Conservation (phyloP, 371 early-diverging fungal genomes). For the Modicella reniformis region DNA sequence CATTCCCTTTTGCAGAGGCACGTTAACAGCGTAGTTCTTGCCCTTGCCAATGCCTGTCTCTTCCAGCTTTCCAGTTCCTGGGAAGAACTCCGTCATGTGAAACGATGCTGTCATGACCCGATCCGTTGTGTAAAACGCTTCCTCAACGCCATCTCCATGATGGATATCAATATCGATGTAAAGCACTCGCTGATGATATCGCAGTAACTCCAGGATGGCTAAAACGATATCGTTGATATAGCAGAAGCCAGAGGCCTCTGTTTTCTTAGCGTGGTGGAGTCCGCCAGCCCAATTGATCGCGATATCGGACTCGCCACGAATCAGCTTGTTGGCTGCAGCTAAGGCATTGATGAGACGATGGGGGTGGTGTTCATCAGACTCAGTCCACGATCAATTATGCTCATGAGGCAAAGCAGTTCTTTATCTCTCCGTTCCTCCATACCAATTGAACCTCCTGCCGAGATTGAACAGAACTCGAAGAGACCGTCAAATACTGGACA, state of each 20-base stretch:
- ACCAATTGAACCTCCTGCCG: slow-evolving; percentile 95
- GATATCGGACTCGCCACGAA: slow-evolving; percentile 90
- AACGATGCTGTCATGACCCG: slow-evolving; percentile 99
- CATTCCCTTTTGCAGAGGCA: slow-evolving; percentile 97
- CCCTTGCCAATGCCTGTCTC: slow-evolving; percentile 92
- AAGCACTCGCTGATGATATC: slow-evolving; percentile 93
- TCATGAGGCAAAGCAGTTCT: background rate
- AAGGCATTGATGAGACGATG: background rate
- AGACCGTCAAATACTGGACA: slow-evolving; percentile 98
- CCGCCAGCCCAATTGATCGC: slow-evolving; percentile 99
- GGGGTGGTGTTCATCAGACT: background rate
- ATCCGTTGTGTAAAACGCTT: slow-evolving; percentile 99
- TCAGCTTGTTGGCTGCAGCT: slow-evolving; percentile 93
- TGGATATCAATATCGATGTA: slow-evolving; percentile 99
- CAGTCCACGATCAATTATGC: background rate
- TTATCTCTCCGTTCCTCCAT: slow-evolving; percentile 20
- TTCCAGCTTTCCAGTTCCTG: slow-evolving; percentile 93
- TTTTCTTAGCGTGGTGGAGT: slow-evolving; percentile 97
- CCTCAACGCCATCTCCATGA: slow-evolving; percentile 99
- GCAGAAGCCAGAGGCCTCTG: slow-evolving; percentile 98
- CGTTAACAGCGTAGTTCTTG: slow-evolving; percentile 94
- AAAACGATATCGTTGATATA: slow-evolving; percentile 99
- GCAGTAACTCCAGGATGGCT: slow-evolving; percentile 94
- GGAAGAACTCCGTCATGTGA: slow-evolving; percentile 99
- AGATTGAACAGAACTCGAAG: slow-evolving; percentile 94